A percentile compares a stretch with the other conserved stretches of the same genome.
phyloP scores from a whole-genome alignment of 2,329 filamentous ascomycete species.

The Fusarium heterosporum region DNA sequence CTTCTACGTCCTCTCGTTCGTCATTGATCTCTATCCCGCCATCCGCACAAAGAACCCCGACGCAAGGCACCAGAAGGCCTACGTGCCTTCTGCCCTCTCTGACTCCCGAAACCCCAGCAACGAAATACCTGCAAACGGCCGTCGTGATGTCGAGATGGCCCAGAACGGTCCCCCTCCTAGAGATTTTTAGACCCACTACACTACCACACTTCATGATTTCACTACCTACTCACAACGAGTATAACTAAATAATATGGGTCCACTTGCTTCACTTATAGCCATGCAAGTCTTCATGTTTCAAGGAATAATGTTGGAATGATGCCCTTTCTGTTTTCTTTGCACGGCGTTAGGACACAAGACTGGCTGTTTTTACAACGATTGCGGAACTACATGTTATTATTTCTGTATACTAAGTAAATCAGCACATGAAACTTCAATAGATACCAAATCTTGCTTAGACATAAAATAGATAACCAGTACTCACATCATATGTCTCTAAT shows the following conservation, averaged over 20 bases:
- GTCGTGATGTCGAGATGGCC: conserved; percentile 35
- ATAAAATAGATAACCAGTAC: neutral
- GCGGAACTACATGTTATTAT: neutral
- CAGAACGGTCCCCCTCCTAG: conserved; percentile 22
- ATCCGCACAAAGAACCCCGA: conserved; percentile 64
- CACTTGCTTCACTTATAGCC: neutral
- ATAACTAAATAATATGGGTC: neutral
- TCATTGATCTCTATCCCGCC: conserved; percentile 87
- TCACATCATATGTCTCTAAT: neutral
- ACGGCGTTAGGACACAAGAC: conserved; percentile 28
- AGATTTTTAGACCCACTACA: conserved; percentile 20
- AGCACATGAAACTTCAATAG: neutral
- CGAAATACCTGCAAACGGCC: conserved; percentile 8
- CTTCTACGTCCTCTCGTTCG: conserved; percentile 88
- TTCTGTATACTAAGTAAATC: neutral
- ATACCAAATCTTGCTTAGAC: neutral
- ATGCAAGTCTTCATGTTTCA: conserved; percentile 14
- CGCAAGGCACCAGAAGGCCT: conserved; percentile 49
- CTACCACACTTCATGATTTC: neutral
- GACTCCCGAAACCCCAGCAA: conserved; percentile 32
- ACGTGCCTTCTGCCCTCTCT: conserved; percentile 29
- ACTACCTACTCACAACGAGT: neutral
- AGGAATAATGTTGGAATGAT: conserved; percentile 34
- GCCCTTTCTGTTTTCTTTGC: conserved; percentile 31
- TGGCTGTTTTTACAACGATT: neutral